A percentile compares a stretch with the other conserved stretches of the same genome.
Evolutionary conservation across 495 filamentous ascomycete genomes (phyloP).

Genomic region (Neurospora sp.): DNA sequence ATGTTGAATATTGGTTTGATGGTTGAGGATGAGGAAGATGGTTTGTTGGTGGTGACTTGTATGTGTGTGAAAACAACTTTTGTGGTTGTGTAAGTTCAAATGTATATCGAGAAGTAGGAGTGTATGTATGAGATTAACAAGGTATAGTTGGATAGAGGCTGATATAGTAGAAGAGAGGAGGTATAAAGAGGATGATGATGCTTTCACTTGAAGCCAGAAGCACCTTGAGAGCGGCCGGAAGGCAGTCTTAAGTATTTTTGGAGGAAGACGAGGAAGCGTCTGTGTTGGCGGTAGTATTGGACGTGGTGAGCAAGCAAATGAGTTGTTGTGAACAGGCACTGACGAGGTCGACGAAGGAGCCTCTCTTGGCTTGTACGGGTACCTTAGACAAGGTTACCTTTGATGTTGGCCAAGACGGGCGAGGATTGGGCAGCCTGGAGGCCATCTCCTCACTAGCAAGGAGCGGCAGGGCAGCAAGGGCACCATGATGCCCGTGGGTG

Average conservation of each 20-base stretch:
- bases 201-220: conserved; percentile 1
- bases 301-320: not conserved
- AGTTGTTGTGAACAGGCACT: not conserved
- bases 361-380: not conserved
- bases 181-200: conserved; percentile 9
- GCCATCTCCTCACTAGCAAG: not conserved
- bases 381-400: not conserved
- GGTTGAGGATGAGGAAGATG: not conserved
- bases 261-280: not conserved
- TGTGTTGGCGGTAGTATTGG: not conserved
- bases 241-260: not conserved
- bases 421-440: not conserved
- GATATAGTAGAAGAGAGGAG: not conserved
- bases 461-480: not conserved
- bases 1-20: conserved; percentile 19
- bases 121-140: not conserved
- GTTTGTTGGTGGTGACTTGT: not conserved
- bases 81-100: not conserved
- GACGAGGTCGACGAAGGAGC: not conserved
- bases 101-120: not conserved
- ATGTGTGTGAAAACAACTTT: not conserved
- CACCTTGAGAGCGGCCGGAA: not conserved
- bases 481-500: not conserved
- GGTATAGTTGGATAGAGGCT: not conserved
- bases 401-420: not conserved